phyloP scores from a whole-genome alignment of 2,329 filamentous ascomycete genomes.

The Sclerotiophoma versabilis region DNA sequence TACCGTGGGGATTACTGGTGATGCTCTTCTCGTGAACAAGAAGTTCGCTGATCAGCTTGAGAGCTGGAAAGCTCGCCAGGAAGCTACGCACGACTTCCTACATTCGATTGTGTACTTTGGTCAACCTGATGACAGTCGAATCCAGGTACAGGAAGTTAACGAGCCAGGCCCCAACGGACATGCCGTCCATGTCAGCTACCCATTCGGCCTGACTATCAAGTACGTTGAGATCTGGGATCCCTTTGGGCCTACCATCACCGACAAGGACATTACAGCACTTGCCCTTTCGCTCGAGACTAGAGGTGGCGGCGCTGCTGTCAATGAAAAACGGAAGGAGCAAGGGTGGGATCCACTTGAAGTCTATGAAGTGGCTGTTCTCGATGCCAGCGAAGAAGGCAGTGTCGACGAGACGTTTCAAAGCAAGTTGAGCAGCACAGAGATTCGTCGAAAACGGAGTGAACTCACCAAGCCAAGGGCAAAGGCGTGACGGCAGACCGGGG shows the following conservation, averaged over 20 bases:
- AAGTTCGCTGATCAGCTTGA: conserved; percentile 84
- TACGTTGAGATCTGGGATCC: conserved; percentile 87
- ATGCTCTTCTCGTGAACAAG: conserved; percentile 86
- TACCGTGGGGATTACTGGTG: conserved; percentile 87
- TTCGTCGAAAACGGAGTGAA: conserved; percentile 59
- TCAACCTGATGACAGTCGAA: conserved; percentile 55
- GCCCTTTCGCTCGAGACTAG: conserved; percentile 90
- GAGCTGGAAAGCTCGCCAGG: conserved; percentile 77
- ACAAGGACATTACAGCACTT: conserved; percentile 77
- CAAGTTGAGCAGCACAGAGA: conserved; percentile 93
- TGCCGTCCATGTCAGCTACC: conserved; percentile 65
- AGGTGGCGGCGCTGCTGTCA: conserved; percentile 82
- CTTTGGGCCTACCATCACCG: conserved; percentile 88
- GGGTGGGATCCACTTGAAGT: conserved; percentile 79
- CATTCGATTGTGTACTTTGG: conserved; percentile 66
- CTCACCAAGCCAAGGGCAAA: conserved; percentile 31
- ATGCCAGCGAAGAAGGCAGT: conserved; percentile 64
- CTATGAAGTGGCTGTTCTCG: conserved; percentile 89
- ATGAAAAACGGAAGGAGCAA: conserved; percentile 77
- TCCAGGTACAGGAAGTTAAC: conserved; percentile 54
- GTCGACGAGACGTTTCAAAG: conserved; percentile 70
- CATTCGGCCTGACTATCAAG: conserved; percentile 71
- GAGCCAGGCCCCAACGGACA: conserved; percentile 58
- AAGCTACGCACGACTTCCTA: conserved; percentile 75
- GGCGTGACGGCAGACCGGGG: conserved; percentile 22